Evolutionary conservation across 129 eudicot species (phyloP), one percentile per base, ranked within the genome.

Genomic region (Arctium lappa): DNA sequence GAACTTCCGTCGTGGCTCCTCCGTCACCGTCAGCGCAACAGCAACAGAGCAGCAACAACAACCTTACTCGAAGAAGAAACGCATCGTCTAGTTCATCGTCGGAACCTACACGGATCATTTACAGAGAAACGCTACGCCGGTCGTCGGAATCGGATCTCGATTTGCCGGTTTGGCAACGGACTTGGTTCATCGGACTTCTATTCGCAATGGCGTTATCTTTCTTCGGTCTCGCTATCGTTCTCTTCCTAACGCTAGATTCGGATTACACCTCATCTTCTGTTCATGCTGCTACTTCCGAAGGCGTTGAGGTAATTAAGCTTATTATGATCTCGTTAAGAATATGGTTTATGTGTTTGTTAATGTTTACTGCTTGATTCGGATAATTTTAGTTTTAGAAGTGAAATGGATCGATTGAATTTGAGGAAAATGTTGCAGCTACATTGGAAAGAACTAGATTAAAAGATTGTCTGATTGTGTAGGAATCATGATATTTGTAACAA

Each of bases 1-100:
- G n/a, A 48, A 38, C 40, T 80, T 15, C 86, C 85, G 89, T 76
- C 97, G 98, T 94, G 98, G 98, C 97, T 94, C 85, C 81, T 36
- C 69, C 86, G 36, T 50, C 77, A 48, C 82, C 97, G 80, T 86
- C 98, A 75, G 90, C 81, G 77, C 87, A 81, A 70, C 90, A 82
- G 74, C 94, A 83, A 36, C 86, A 44, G 46, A 76, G 44, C 80
- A 68, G 34, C 71, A 13, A 69, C 77, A 85, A 62, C 78, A 86
- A 62, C 69, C 88, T 90, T 73, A 72, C 92, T 16, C 88, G 92
- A 18, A 85, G 98, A 60, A 91, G 74, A 87, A 75, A 62, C 15
- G 72, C 72, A 36, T 79, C 53, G 78, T 3, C 73, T 81, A 8
- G 44, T 5, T 56, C 56, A 65, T 31, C 81, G 31, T 36, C 72